Base-by-base conservation (phyloP, 345 rosid genomes). In the Sonneratia alba region DNA sequence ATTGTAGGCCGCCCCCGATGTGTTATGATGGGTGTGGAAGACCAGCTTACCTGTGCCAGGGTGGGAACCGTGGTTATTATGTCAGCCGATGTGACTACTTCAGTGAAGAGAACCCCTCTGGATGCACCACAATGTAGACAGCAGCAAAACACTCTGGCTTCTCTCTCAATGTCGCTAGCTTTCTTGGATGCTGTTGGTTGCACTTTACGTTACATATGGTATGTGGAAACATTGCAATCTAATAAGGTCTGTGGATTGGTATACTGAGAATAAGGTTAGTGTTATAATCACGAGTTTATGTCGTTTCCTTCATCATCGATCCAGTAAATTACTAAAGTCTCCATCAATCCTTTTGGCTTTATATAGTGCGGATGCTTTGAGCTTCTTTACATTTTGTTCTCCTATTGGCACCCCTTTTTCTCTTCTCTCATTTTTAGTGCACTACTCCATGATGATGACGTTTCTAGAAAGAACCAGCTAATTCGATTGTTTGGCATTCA, bases 51-150 rank as follows among this genome's bases (percentile, higher is more conserved):
- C 62, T 64, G 36, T 72, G 75, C 19, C 55, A 89, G 86, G 89
- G 88, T 0, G 79, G 79, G 38, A 51, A 45, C 74, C 48, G 76
- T 11, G 70, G 57, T 12, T 67, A 77, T 70, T 73, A 75, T 67
- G 64, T 16, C 61, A 72, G 74, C 10, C 71, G 83, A 11, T 80
- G 84, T 42, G 87, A 86, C 67, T 85, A 79, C 77, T 73, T 83
- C 57, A 68, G 73, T 40, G 91, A 88, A 71, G 96, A 87, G 10
- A 83, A 83, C 76, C 80, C 90, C 1, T 78, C 81, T 6, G 75
- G 72, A 55, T 90, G 96, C 79, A 72, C 80, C 65, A 77, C 86
- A 81, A 82, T 90, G 87, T 87, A 77, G 84, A 32, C 14, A 49
- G 1, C 37, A 22, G 15, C 19, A 14, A 38, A 9, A 8, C 21